Base-by-base conservation (phyloP, 2,329 filamentous ascomycete genomes). In the Sporothrix inflata region DNA sequence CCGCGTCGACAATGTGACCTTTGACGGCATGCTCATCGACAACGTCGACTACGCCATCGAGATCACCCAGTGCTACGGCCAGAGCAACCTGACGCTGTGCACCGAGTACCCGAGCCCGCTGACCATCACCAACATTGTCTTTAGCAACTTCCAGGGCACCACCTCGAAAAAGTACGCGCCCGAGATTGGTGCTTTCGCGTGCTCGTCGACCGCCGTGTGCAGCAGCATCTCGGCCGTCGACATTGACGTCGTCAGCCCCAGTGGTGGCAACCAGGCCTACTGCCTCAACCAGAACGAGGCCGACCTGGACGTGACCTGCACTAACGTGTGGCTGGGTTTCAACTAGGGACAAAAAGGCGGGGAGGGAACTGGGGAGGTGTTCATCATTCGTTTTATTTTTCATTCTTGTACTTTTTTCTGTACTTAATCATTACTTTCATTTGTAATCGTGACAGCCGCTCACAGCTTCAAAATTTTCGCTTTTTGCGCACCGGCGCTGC, bases 41-140 rank as follows among this genome's bases (percentile, higher is more conserved):
- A 90, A 90, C 74, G 87, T 89, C 76, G 89, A 91, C 78, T 90
- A 88, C 75, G 87, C 87, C 6, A 88, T 90, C 74, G 86, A 89
- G 75, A 82, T 90, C 73, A 79, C 79, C 65, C 79, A 80, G 75
- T 81, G 80, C 75, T 80, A 81, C 73, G 79, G 79, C 9, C 87
- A 90, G 79, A 86, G 82, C 73, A 90, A 91, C 76, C 77, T 86
- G 67, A 89, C 88, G 2, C 82, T 90, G n/a, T 91, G 89, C 80
- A 84, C 86, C 57, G 76, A 87, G 78, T 87, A 81, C 76, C 89
- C 88, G 2, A 87, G 86, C 71, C 76, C 79, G 14, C 72, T 89
- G 73, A 87, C 84, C 12, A 88, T 89, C 74, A 82, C 82, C 53
- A 84, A 89, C 73, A 80, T 89, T 51, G 78, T 81, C 24, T 85